Evolutionary conservation across 352 stramenopile genomes (phyloP).

Genomic region (Pythium sukuiense): DNA sequence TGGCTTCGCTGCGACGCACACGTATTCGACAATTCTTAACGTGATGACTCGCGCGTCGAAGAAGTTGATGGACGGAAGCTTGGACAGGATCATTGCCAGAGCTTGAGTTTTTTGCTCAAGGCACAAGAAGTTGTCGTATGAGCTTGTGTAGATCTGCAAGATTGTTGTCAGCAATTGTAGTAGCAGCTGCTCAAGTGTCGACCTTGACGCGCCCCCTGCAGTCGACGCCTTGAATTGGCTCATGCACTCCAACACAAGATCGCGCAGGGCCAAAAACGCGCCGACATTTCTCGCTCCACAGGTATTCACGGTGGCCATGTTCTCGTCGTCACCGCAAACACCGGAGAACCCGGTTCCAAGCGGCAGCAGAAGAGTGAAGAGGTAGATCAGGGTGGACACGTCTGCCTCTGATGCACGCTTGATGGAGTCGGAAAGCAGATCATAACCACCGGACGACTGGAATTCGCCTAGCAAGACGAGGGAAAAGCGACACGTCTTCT

Average conservation of each 20-base stretch:
- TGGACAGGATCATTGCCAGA: constrained; percentile 66
- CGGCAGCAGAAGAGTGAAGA: constrained; percentile 57
- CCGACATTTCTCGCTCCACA: constrained; percentile 60
- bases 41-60: constrained; percentile 70
- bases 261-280: constrained; percentile 61
- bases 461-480: constrained; percentile 72
- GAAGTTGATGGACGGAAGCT: constrained; percentile 51
- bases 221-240: constrained; percentile 23
- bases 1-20: constrained; percentile 52
- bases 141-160: constrained; percentile 69
- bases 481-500: constrained; percentile 62
- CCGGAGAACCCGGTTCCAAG: constrained; percentile 51
- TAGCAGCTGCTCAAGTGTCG: constrained; percentile 45
- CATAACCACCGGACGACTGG: constrained; percentile 59
- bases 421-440: constrained; percentile 45
- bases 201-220: constrained; percentile 1
- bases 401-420: constrained; percentile 43
- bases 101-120: constrained; percentile 72
- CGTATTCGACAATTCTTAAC: constrained; percentile 76
- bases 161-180: constrained; percentile 65
- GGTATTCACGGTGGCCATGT: constrained; percentile 39
- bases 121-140: constrained; percentile 70
- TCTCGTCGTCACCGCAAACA: constrained; percentile 36
- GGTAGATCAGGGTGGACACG: constrained; percentile 44
- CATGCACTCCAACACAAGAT: constrained; percentile 64